These are phyloP conservation scores for Orbilia brochopaga DNA, from an alignment of 2,329 filamentous ascomycete species.

Conservation along the genomic window DNA sequence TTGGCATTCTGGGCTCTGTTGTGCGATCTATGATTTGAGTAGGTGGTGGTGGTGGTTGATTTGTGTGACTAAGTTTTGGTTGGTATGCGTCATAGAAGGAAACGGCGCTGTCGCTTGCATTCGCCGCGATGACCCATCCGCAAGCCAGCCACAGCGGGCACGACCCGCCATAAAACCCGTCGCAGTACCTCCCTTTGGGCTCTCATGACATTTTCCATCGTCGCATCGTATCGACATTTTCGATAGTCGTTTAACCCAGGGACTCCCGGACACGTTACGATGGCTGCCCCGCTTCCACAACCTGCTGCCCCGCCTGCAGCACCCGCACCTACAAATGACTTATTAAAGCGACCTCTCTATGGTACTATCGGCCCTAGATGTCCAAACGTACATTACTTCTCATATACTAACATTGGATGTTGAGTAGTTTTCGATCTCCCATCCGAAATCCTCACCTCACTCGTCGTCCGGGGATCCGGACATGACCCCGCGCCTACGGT, in stretches of 20 bases:
- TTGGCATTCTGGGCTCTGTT: background rate
- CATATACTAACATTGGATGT: constrained; percentile 50
- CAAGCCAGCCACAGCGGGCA: background rate
- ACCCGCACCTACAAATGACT: constrained; percentile 57
- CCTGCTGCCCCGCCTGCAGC: constrained; percentile 34
- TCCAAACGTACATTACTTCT: constrained; percentile 9
- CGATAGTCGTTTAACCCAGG: constrained; percentile 15
- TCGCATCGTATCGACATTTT: constrained; percentile 25
- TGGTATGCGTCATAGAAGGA: constrained; percentile 4
- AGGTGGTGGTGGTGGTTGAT: background rate
- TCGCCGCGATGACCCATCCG: constrained; percentile 6
- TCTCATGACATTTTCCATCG: constrained; percentile 23
- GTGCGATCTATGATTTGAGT: background rate
- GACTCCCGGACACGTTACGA: constrained; percentile 27
- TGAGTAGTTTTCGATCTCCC: constrained; percentile 80
- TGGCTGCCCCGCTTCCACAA: constrained; percentile 43
- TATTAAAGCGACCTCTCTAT: constrained; percentile 58
- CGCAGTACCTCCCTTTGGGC: constrained; percentile 9
- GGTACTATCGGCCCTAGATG: constrained; percentile 53
- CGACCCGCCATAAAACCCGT: constrained; percentile 24
- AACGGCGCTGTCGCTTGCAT: background rate
- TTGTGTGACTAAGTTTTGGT: background rate
- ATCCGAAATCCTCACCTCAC: constrained; percentile 71
- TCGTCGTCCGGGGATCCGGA: constrained; percentile 66
- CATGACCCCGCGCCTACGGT: constrained; percentile 54